phyloP scores from a whole-genome alignment of 2,329 filamentous ascomycete species.

The Cercospora nicotianae region DNA sequence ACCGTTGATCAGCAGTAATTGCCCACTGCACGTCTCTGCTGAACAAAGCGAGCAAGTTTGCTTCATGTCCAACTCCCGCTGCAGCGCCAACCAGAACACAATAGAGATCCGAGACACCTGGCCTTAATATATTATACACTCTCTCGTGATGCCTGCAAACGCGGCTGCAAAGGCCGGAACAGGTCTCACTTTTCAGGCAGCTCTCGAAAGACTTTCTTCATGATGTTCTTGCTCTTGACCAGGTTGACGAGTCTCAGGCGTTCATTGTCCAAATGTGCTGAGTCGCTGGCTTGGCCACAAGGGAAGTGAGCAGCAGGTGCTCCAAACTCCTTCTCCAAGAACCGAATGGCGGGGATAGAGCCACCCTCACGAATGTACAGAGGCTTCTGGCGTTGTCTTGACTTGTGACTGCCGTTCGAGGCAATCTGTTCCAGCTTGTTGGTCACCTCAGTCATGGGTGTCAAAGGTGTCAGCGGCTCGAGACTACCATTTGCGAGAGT shows the following conservation, averaged over 20 bases:
- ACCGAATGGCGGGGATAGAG: slow-evolving; percentile 90
- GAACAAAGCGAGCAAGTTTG: slow-evolving; percentile 14
- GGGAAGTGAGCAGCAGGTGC: slow-evolving; percentile 91
- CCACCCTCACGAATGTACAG: slow-evolving; percentile 95
- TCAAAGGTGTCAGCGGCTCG: slow-evolving; percentile 32
- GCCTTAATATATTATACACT: neutral
- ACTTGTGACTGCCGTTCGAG: slow-evolving; percentile 36
- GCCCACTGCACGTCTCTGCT: neutral
- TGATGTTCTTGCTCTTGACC: slow-evolving; percentile 88
- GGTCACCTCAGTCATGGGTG: slow-evolving; percentile 31
- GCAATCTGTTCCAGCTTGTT: slow-evolving; percentile 36
- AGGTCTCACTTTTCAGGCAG: slow-evolving; percentile 33
- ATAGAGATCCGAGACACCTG: neutral
- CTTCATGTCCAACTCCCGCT: neutral
- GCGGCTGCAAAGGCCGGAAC: neutral
- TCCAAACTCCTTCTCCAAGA: slow-evolving; percentile 88
- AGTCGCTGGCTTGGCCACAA: slow-evolving; percentile 91
- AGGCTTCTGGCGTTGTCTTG: slow-evolving; percentile 54
- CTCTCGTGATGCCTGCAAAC: neutral
- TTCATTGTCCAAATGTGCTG: slow-evolving; percentile 93
- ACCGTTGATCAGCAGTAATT: neutral
- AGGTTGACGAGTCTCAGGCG: slow-evolving; percentile 83
- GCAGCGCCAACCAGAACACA: neutral
- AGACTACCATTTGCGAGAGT: slow-evolving; percentile 18
- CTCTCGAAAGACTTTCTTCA: slow-evolving; percentile 72